A percentile compares a stretch with the other conserved stretches of the same genome.
Evolutionary conservation across 805 yeast genomes (phyloP).

Genomic region (Schizosaccharomyces osmophilus): DNA sequence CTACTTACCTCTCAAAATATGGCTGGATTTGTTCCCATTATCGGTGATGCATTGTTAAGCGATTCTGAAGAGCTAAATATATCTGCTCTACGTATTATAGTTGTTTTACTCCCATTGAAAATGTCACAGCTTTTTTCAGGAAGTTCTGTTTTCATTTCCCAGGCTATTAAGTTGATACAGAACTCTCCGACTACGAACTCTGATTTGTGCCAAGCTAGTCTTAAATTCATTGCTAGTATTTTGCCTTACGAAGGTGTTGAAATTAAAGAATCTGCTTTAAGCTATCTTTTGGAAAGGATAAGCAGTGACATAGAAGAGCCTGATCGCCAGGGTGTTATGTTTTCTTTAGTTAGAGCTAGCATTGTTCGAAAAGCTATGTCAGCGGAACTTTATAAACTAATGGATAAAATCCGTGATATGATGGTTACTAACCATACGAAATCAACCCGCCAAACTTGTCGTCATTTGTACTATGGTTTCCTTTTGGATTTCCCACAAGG

Average conservation of each 20-base stretch:
- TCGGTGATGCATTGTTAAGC: constrained; percentile 28
- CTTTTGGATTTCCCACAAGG: constrained; percentile 91
- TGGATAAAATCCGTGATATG: constrained; percentile 49
- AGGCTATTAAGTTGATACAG: constrained; percentile 29
- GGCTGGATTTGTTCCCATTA: constrained; percentile 48
- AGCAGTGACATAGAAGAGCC: constrained; percentile 82
- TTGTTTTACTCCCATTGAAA: constrained; percentile 34
- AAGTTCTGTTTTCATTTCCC: constrained; percentile 10
- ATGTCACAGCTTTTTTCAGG: constrained; percentile 26
- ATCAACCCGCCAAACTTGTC: constrained; percentile 60
- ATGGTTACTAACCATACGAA: constrained; percentile 76
- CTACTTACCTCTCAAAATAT: constrained; percentile 37
- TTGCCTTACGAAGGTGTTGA: constrained; percentile 43
- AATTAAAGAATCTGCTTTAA: constrained; percentile 45
- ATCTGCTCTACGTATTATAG: constrained; percentile 39
- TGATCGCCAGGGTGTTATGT: constrained; percentile 65
- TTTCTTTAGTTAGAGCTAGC: constrained; percentile 59
- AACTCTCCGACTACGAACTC: constrained; percentile 55
- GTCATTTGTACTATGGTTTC: constrained; percentile 63
- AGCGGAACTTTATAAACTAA: constrained; percentile 73
- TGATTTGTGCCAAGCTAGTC: constrained; percentile 56
- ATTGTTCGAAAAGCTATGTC: constrained; percentile 46
- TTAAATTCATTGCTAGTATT: constrained; percentile 48
- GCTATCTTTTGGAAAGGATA: constrained; percentile 45
- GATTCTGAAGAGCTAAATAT: constrained; percentile 52